Percentiles rank a stretch among this genome's conserved stretches.
phyloP scores from a whole-genome alignment of 805 yeast genomes.

The Ogataea neopini region DNA sequence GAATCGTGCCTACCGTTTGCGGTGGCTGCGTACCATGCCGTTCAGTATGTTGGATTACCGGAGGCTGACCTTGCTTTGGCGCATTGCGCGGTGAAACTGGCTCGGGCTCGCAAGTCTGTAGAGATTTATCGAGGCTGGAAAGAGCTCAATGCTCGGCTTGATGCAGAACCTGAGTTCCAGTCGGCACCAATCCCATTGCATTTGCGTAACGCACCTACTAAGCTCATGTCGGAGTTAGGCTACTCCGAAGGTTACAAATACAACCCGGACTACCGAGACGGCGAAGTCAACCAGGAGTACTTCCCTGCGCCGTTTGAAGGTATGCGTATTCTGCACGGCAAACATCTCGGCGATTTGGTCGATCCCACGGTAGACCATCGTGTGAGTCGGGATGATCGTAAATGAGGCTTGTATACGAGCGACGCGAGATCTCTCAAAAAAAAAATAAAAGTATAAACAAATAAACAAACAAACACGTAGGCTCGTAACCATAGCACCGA shows the following conservation, averaged over 20 bases:
- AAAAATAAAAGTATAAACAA: background rate
- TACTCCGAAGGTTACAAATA: conserved; percentile 85
- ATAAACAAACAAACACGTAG: conserved; percentile 1
- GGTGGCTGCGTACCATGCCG: conserved; percentile 79
- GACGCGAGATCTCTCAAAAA: background rate
- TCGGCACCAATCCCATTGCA: conserved; percentile 76
- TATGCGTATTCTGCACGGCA: conserved; percentile 51
- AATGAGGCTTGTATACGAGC: background rate
- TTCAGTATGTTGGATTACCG: conserved; percentile 90
- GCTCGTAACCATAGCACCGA: background rate
- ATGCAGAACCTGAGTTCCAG: conserved; percentile 56
- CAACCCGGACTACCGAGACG: conserved; percentile 77
- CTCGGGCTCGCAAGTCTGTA: conserved; percentile 83
- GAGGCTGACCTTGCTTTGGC: conserved; percentile 89
- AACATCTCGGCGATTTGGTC: conserved; percentile 52
- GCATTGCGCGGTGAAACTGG: conserved; percentile 90
- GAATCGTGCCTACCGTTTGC: conserved; percentile 85
- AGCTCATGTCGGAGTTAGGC: conserved; percentile 84
- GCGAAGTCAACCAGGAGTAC: conserved; percentile 71
- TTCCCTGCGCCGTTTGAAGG: conserved; percentile 63
- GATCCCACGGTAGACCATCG: conserved; percentile 42
- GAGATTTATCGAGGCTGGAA: conserved; percentile 82
- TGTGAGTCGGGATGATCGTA: background rate
- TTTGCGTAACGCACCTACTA: conserved; percentile 92
- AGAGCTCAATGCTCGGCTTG: conserved; percentile 57